Evolutionary conservation across 441 rosid genomes (phyloP).

Genomic region (Eruca vesicaria): DNA sequence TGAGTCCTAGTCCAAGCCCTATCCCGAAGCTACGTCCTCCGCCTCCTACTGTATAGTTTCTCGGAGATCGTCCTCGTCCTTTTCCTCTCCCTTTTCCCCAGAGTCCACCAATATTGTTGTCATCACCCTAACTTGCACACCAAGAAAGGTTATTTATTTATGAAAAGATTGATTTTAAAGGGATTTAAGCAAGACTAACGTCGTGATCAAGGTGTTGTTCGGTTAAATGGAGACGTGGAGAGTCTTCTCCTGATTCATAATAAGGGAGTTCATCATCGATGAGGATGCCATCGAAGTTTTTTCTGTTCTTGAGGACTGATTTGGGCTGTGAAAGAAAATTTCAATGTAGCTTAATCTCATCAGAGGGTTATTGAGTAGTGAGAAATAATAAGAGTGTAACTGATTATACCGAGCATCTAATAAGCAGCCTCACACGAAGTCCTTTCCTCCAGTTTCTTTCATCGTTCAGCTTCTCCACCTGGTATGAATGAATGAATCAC

Average conservation of each 20-base stretch:
- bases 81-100: constrained; percentile 62
- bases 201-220: constrained; percentile 29
- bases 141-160: not conserved
- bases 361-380: not conserved
- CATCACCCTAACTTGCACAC: constrained; percentile 48
- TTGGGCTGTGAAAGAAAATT: constrained; percentile 60
- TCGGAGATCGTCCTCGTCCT: constrained; percentile 58
- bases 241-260: constrained; percentile 50
- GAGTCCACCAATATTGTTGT: constrained; percentile 40
- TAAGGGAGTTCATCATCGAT: constrained; percentile 47
- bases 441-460: constrained; percentile 98
- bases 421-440: constrained; percentile 82
- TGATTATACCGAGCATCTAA: constrained; percentile 72
- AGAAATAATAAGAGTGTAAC: not conserved
- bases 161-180: not conserved
- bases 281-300: constrained; percentile 59
- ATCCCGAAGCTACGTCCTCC: constrained; percentile 45
- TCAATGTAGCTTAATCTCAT: not conserved
- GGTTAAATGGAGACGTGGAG: constrained; percentile 40
- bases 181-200: not conserved
- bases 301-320: constrained; percentile 78
- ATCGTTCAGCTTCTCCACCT: constrained; percentile 86
- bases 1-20: constrained; percentile 34
- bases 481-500: constrained; percentile 5
- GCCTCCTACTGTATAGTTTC: constrained; percentile 46